Conservation (phyloP, 371 early-diverging fungal genomes). For the Mucor saturninus region DNA sequence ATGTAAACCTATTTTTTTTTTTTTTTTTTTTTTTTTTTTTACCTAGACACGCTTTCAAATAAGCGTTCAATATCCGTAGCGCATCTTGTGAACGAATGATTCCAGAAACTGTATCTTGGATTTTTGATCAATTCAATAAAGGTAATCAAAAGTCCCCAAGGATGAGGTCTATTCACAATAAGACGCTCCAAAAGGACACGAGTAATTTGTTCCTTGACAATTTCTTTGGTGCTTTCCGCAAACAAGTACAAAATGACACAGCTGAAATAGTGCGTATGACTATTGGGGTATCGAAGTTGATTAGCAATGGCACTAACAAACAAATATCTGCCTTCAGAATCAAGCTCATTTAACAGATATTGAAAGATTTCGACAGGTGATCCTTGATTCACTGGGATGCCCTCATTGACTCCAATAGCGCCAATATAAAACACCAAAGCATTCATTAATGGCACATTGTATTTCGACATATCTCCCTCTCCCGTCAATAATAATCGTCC, state of each 20-base stretch:
- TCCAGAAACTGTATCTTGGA: conserved; percentile 89
- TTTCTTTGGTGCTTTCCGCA: conserved; percentile 81
- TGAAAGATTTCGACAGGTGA: conserved; percentile 87
- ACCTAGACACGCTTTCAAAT: conserved; percentile 76
- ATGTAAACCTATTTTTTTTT: neutral
- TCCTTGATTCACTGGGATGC: conserved; percentile 69
- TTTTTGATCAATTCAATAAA: conserved; percentile 97
- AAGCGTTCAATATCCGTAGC: conserved; percentile 77
- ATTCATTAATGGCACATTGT: conserved; percentile 85
- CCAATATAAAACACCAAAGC: conserved; percentile 90
- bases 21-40: neutral
- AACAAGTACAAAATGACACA: conserved; percentile 87
- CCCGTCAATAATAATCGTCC: conserved; percentile 7
- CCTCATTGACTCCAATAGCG: conserved; percentile 74
- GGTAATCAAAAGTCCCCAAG: conserved; percentile 96
- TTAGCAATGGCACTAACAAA: conserved; percentile 93
- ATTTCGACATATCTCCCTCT: conserved; percentile 49
- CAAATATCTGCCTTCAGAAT: conserved; percentile 89
- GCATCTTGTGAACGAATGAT: conserved; percentile 75
- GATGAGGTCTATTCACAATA: conserved; percentile 96
- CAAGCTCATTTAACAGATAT: conserved; percentile 75
- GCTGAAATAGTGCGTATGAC: conserved; percentile 95
- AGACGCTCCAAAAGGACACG: conserved; percentile 93
- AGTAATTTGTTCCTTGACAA: conserved; percentile 93
- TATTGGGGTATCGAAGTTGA: conserved; percentile 96